A percentile compares a stretch with the other conserved stretches of the same genome.
Evolutionary conservation across 176 grass and related monocot genomes (phyloP).

Genomic region (Aegilops longissima): DNA sequence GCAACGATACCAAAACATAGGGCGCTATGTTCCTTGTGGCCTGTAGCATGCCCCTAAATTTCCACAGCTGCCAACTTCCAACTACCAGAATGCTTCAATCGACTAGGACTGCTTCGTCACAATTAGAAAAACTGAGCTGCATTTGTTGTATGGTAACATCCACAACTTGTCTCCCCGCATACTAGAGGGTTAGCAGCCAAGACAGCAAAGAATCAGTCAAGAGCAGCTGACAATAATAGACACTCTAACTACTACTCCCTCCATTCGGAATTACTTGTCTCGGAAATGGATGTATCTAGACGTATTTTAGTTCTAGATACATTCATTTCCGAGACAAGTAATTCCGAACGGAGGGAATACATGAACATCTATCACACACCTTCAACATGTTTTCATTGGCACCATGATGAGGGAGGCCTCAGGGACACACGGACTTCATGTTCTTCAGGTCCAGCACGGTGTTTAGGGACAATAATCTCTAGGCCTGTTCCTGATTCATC

Average conservation of each 20-base stretch:
- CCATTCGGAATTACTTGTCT: no score
- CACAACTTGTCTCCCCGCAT: slow-evolving; percentile 27
- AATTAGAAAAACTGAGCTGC: slow-evolving; percentile 55
- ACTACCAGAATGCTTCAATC: slow-evolving; percentile 39
- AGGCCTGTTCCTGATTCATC: slow-evolving; percentile 77
- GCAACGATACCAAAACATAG: slow-evolving; percentile 18
- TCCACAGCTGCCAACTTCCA: slow-evolving; percentile 26
- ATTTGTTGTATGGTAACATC: slow-evolving; percentile 27
- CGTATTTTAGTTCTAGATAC: no score
- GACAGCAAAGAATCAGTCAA: slow-evolving; percentile 43
- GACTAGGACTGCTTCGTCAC: slow-evolving; percentile 29
- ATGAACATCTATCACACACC: slow-evolving; percentile 39
- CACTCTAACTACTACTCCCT: neutral
- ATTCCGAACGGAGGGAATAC: neutral
- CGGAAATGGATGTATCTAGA: no score
- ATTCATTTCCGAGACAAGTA: no score
- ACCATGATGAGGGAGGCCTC: slow-evolving; percentile 73
- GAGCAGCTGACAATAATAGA: slow-evolving; percentile 15
- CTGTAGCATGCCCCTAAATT: slow-evolving; percentile 36
- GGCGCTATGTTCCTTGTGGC: slow-evolving; percentile 25
- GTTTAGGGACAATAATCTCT: slow-evolving; percentile 91
- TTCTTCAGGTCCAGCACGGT: slow-evolving; percentile 84
- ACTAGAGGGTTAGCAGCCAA: slow-evolving; percentile 46
- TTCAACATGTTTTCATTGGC: slow-evolving; percentile 47
- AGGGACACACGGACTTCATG: slow-evolving; percentile 94